Percentiles rank a stretch among this genome's conserved stretches.
These are phyloP conservation scores for Leccinellum luteum DNA, from an alignment of 768 basidiomycete species.

Conservation along the genomic window DNA sequence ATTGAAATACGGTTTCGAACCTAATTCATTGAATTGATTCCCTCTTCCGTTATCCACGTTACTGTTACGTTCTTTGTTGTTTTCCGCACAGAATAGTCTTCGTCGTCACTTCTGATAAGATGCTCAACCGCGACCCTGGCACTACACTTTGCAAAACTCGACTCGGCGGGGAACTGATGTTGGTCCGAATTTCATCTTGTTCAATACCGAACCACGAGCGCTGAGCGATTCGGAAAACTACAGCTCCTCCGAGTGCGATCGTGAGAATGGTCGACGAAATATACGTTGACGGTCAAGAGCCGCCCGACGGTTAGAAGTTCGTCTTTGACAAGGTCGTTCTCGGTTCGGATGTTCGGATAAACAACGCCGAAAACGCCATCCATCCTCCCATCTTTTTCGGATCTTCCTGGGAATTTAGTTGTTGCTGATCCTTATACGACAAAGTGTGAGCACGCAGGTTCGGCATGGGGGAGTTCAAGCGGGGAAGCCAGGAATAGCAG, in stretches of 20 bases:
- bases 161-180: constrained; percentile 2
- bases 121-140: constrained; percentile 14
- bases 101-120: constrained; percentile 68
- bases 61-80: constrained; percentile 4
- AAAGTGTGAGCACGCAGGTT: constrained; percentile 37
- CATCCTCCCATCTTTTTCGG: background rate
- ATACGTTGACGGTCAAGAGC: constrained; percentile 48
- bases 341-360: background rate
- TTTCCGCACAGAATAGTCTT: constrained; percentile 60
- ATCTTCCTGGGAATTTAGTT: background rate
- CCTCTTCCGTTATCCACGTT: constrained; percentile 1
- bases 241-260: constrained; percentile 44
- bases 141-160: background rate
- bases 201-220: constrained; percentile 50
- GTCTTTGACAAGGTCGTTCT: constrained; percentile 42
- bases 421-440: background rate
- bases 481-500: constrained; percentile 63
- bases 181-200: background rate
- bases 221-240: constrained; percentile 66
- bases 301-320: constrained; percentile 72
- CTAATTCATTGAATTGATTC: constrained; percentile 1
- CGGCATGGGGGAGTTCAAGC: constrained; percentile 77
- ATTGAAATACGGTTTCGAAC: constrained; percentile 9
- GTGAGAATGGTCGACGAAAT: constrained; percentile 60
- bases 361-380: background rate